Conservation (phyloP, 2,329 filamentous ascomycete species). For the Metarhizium rileyi region DNA sequence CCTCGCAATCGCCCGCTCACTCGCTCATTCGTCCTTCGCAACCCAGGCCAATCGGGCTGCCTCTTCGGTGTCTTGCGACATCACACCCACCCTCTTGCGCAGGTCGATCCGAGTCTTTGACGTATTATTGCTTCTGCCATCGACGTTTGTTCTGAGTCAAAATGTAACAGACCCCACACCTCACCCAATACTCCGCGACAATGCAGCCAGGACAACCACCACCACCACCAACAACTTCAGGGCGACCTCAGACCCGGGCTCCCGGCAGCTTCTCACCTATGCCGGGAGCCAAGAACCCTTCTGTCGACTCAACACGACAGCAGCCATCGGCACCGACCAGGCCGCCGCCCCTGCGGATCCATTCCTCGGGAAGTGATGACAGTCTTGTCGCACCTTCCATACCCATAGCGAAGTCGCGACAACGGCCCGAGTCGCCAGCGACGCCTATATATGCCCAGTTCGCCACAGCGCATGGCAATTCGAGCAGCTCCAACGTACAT, state of each 20-base stretch:
- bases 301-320: slow-evolving; percentile 18
- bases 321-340: slow-evolving; percentile 16
- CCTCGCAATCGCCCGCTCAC: background rate
- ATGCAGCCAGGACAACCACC: slow-evolving; percentile 34
- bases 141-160: slow-evolving; percentile 19
- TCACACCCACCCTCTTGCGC: background rate
- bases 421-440: slow-evolving; percentile 25
- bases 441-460: slow-evolving; percentile 41
- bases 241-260: slow-evolving; percentile 34
- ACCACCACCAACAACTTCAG: slow-evolving; percentile 3
- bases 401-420: slow-evolving; percentile 36
- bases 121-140: slow-evolving; percentile 1
- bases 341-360: slow-evolving; percentile 24
- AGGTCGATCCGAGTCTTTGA: background rate
- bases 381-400: slow-evolving; percentile 22
- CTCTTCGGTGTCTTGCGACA: background rate
- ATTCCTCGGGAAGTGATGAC: slow-evolving; percentile 21
- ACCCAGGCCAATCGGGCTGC: background rate
- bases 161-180: slow-evolving; percentile 29
- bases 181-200: slow-evolving; percentile 17
- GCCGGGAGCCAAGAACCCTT: slow-evolving; percentile 22
- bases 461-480: slow-evolving; percentile 32
- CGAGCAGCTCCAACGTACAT: slow-evolving; percentile 34
- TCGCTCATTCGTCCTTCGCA: background rate
- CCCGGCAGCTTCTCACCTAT: slow-evolving; percentile 49